A percentile compares a stretch with the other conserved stretches of the same genome.
These are phyloP conservation scores for Hypoxylon cercidicola DNA, from an alignment of 495 filamentous ascomycete genomes.

Conservation along the genomic window DNA sequence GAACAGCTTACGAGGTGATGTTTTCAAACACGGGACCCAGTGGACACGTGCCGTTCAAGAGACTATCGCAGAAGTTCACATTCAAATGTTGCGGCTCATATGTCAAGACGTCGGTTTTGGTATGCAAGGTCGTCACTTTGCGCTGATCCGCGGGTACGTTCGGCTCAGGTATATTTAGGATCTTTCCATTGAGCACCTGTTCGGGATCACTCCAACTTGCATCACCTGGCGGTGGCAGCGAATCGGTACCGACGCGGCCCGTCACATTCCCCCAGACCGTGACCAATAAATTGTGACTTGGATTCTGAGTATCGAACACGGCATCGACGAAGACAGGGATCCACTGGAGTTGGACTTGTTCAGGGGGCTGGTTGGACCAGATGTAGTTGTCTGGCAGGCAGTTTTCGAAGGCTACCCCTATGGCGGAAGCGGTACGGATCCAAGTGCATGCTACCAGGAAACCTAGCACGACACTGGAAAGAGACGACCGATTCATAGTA, in stretches of 20 bases:
- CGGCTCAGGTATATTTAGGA: constrained; percentile 66
- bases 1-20: constrained; percentile 63
- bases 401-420: constrained; percentile 81
- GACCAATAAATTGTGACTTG: constrained; percentile 75
- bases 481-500: constrained; percentile 6
- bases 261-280: constrained; percentile 93
- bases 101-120: constrained; percentile 74
- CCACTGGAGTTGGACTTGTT: constrained; percentile 74
- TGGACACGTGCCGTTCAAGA: constrained; percentile 76
- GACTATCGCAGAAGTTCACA: constrained; percentile 69
- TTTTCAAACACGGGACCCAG: constrained; percentile 74
- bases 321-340: constrained; percentile 77
- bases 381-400: constrained; percentile 74
- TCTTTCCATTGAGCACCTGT: constrained; percentile 75
- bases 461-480: constrained; percentile 14
- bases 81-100: constrained; percentile 70
- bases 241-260: constrained; percentile 60
- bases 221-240: constrained; percentile 64
- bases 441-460: constrained; percentile 43
- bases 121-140: constrained; percentile 75
- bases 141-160: constrained; percentile 53
- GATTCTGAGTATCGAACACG: constrained; percentile 69
- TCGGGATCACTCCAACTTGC: constrained; percentile 66
- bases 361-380: constrained; percentile 54
- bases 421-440: constrained; percentile 58